A percentile compares a stretch with the other conserved stretches of the same genome.
Conservation (phyloP, 2,329 filamentous ascomycete genomes). For the Parascedosporium putredinis region DNA sequence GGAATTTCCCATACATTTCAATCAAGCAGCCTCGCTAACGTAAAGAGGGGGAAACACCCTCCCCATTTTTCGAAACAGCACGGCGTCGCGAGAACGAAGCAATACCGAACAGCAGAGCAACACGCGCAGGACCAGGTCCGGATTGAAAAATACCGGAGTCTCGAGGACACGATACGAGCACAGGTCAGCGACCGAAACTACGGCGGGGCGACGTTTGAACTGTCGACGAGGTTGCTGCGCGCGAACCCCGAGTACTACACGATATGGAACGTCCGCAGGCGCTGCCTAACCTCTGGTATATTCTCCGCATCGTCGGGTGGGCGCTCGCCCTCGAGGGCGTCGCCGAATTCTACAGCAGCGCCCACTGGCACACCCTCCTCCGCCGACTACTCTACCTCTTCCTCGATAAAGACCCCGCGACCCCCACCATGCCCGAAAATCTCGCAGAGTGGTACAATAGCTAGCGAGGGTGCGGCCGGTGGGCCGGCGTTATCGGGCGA, state of each 20-base stretch:
- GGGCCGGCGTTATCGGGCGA: no score
- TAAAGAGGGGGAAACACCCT: no score
- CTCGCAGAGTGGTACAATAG: constrained; percentile 47
- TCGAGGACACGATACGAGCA: constrained; percentile 58
- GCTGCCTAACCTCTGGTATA: constrained; percentile 50
- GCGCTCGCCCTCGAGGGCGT: constrained; percentile 44
- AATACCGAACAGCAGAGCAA: constrained; percentile 56
- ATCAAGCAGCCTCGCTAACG: no score
- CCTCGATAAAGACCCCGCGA: constrained; percentile 40
- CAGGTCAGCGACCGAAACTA: constrained; percentile 43
- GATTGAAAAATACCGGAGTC: constrained; percentile 63
- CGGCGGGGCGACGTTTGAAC: constrained; percentile 47
- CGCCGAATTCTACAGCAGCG: constrained; percentile 41
- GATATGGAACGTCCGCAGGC: constrained; percentile 80
- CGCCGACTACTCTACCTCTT: constrained; percentile 46
- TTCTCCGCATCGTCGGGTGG: constrained; percentile 42
- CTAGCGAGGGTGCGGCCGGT: constrained; percentile 25
- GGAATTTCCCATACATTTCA: no score
- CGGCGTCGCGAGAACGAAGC: constrained; percentile 63
- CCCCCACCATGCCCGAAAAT: constrained; percentile 33
- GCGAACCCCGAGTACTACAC: constrained; percentile 86
- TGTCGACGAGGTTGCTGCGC: constrained; percentile 62
- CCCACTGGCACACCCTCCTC: constrained; percentile 51
- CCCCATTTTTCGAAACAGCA: constrained; percentile 57
- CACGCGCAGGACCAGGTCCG: constrained; percentile 61